These are phyloP conservation scores for Citrus hindsii DNA, from an alignment of 345 rosid species.

Conservation along the genomic window DNA sequence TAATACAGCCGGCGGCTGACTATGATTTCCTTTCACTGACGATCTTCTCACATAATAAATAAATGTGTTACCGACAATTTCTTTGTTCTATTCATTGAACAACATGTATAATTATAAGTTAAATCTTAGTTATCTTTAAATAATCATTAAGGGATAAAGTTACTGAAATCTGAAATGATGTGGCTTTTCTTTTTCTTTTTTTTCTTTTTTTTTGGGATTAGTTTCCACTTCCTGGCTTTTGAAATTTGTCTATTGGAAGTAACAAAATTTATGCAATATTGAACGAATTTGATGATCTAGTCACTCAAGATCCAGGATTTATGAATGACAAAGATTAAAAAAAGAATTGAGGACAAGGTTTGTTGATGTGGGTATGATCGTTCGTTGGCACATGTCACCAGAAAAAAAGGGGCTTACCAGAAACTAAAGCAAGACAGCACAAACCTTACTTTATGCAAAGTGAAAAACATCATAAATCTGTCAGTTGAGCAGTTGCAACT, in stretches of 20 bases:
- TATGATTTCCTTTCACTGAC: conserved; percentile 6
- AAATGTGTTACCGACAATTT: conserved; percentile 12
- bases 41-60: conserved; percentile 7
- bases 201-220: background rate
- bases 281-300: background rate
- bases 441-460: conserved; percentile 25
- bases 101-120: background rate
- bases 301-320: background rate
- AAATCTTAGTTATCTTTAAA: background rate
- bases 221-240: background rate
- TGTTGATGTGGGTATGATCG: conserved; percentile 11
- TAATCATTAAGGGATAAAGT: background rate
- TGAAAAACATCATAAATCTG: background rate
- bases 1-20: background rate
- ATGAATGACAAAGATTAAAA: background rate
- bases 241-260: background rate
- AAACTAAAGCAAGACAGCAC: conserved; percentile 21
- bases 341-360: conserved; percentile 11
- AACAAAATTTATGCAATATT: background rate
- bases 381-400: background rate
- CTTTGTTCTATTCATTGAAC: background rate
- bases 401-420: conserved; percentile 10
- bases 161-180: background rate
- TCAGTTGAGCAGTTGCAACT: conserved; percentile 39
- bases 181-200: background rate